Percentiles rank a stretch among this genome's conserved stretches.
phyloP scores from a whole-genome alignment of 495 filamentous ascomycete genomes.

The Monascus purpureus region DNA sequence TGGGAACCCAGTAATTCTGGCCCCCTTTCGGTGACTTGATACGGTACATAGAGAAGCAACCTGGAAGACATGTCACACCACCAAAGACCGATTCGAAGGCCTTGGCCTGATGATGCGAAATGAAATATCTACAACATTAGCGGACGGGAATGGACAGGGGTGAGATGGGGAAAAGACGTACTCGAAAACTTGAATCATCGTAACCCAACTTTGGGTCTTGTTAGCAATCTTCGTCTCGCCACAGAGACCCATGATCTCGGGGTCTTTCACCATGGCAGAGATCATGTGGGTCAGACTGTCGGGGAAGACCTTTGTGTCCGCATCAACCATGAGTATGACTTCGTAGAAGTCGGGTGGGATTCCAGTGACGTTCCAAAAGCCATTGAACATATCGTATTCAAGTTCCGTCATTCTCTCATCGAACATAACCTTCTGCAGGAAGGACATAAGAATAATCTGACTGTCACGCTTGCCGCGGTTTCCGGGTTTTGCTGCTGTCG shows the following conservation, averaged over 20 bases:
- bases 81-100: slow-evolving; percentile 98
- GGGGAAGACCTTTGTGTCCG: slow-evolving; percentile 97
- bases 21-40: slow-evolving; percentile 98
- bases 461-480: slow-evolving; percentile 97
- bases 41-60: slow-evolving; percentile 99
- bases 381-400: slow-evolving; percentile 99
- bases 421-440: slow-evolving; percentile 99
- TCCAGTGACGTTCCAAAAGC: slow-evolving; percentile 94
- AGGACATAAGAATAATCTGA: slow-evolving; percentile 98
- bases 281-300: slow-evolving; percentile 98
- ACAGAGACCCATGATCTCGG: slow-evolving; percentile 97
- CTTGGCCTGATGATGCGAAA: slow-evolving; percentile 93
- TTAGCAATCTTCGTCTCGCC: slow-evolving; percentile 99
- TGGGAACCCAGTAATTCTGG: slow-evolving; percentile 98
- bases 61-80: slow-evolving; percentile 96
- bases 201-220: slow-evolving; percentile 87
- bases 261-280: slow-evolving; percentile 97
- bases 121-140: slow-evolving; percentile 91
- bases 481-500: slow-evolving; percentile 67
- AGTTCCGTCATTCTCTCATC: slow-evolving; percentile 99
- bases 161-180: too few species aligned
- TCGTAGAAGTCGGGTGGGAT: slow-evolving; percentile 98
- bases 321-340: slow-evolving; percentile 95
- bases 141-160: too few species aligned
- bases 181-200: slow-evolving; percentile 99